Percentiles rank a stretch among this genome's conserved stretches.
These are phyloP conservation scores for Cyberlindnera amylophila DNA, from an alignment of 805 yeast species.

Conservation along the genomic window DNA sequence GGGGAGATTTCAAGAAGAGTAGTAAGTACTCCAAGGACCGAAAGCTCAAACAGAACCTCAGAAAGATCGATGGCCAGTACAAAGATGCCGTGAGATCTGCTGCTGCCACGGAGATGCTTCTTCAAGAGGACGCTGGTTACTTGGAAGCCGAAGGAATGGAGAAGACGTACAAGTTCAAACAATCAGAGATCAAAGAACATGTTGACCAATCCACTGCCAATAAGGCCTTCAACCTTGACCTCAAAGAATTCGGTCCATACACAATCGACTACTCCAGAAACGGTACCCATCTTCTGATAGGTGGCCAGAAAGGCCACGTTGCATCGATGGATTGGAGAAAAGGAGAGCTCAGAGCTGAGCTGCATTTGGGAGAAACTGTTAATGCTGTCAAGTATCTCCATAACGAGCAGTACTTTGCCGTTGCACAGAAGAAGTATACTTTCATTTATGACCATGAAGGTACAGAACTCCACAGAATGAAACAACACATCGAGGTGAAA, in stretches of 20 bases:
- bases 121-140: slow-evolving; percentile 81
- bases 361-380: slow-evolving; percentile 84
- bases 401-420: slow-evolving; percentile 91
- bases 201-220: slow-evolving; percentile 76
- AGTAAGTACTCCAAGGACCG: slow-evolving; percentile 47
- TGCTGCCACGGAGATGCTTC: slow-evolving; percentile 77
- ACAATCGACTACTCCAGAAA: slow-evolving; percentile 75
- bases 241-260: slow-evolving; percentile 86
- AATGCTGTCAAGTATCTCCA: slow-evolving; percentile 88
- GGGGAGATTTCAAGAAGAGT: slow-evolving; percentile 8
- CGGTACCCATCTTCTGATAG: slow-evolving; percentile 80
- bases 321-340: slow-evolving; percentile 96
- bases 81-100: slow-evolving; percentile 79
- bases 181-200: slow-evolving; percentile 66
- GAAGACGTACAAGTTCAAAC: slow-evolving; percentile 80
- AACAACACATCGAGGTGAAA: slow-evolving; percentile 84
- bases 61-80: slow-evolving; percentile 65
- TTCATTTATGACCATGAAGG: slow-evolving; percentile 91
- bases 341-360: slow-evolving; percentile 76
- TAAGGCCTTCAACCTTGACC: slow-evolving; percentile 69
- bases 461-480: slow-evolving; percentile 84
- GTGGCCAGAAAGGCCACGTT: slow-evolving; percentile 91
- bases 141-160: slow-evolving; percentile 95
- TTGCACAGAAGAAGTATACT: slow-evolving; percentile 92
- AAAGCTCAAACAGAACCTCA: slow-evolving; percentile 61